phyloP scores from a whole-genome alignment of 768 basidiomycete species.

The Lactarius evosmus region DNA sequence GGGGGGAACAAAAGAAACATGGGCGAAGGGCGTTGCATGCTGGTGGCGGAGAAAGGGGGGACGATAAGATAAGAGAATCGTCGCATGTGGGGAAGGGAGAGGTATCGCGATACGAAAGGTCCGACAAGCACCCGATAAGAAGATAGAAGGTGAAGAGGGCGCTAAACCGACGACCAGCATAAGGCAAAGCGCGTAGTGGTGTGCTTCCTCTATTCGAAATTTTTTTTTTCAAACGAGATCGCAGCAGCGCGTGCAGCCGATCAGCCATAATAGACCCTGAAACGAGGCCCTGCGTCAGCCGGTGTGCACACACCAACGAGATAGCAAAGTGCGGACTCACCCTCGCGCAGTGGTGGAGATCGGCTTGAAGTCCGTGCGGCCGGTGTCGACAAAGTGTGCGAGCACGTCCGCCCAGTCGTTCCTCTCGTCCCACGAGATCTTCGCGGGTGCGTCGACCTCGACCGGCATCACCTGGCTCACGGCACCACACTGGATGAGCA shows the following conservation, averaged over 20 bases:
- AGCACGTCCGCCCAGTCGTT: slow-evolving; percentile 73
- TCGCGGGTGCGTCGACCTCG: slow-evolving; percentile 74
- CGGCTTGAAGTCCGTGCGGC: slow-evolving; percentile 77
- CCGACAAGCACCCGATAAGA: slow-evolving; percentile 9
- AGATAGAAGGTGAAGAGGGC: slow-evolving; percentile 5
- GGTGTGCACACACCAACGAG: background rate
- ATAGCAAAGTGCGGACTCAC: slow-evolving; percentile 43
- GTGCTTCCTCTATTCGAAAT: slow-evolving; percentile 19
- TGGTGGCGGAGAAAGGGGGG: background rate
- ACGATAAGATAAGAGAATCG: background rate
- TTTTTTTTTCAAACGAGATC: slow-evolving; percentile 10
- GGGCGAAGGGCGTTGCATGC: background rate
- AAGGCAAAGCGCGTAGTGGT: background rate
- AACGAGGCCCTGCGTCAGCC: background rate
- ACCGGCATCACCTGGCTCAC: slow-evolving; percentile 84
- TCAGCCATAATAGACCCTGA: slow-evolving; percentile 28
- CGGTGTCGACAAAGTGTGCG: slow-evolving; percentile 65
- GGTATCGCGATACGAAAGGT: slow-evolving; percentile 7
- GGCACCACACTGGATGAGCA: slow-evolving; percentile 72
- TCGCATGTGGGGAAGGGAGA: background rate
- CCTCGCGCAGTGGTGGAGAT: slow-evolving; percentile 73
- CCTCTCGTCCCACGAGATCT: slow-evolving; percentile 71
- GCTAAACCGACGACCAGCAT: slow-evolving; percentile 20
- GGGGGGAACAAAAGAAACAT: background rate
- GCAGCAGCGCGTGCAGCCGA: slow-evolving; percentile 17